Evolutionary conservation across 2,329 filamentous ascomycete species (phyloP), one percentile per base, ranked within the genome.

Genomic region (Verticillium albo-atrum): DNA sequence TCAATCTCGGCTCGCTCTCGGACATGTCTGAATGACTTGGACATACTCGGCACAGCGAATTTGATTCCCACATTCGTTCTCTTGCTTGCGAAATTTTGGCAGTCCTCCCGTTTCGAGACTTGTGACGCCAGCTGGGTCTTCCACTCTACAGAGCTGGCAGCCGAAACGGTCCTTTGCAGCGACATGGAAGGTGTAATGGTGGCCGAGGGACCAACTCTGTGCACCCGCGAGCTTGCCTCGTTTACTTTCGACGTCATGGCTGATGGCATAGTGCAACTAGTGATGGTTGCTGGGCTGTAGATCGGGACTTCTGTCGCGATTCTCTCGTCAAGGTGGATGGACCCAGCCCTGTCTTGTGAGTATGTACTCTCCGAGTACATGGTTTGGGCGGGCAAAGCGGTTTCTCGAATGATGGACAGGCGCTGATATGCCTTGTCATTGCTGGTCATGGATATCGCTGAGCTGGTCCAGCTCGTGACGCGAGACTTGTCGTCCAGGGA

Each of bases 391-490:
- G 37, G 55, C n/a, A 37, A 69, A 1, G 79, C 79, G 60, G 78
- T 78, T 68, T 89, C 87, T 53, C 83, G 83, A 67, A 89, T 89
- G 26, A 87, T 79, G 2, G 86, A 87, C n/a, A 89, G 73, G 1
- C 84, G 80, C 66, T 88, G 82, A 58, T 68, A 67, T 4, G 55
- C 60, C 20, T 60, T 72, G 52, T 79, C 60, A 70, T 73, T 84
- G 6, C 79, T 72, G 3, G 83, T 80, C 3, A 82, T 85, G 59
- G 81, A 81, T 2, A 79, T 77, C 1, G 82, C 84, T 0, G 88
- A 89, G 62, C 86, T 84, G 4, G 82, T 83, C 89, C 89, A 91
- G 70, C 89, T 92, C 2, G 88, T 90, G 56, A 90, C 84, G 25
- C 88, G 76, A n/a, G 86, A 89, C 63, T 77, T 83, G 23, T 85